Percentiles rank a stretch among this genome's conserved stretches.
phyloP scores from a whole-genome alignment of 768 basidiomycete species.

The Naganishia onofrii region DNA sequence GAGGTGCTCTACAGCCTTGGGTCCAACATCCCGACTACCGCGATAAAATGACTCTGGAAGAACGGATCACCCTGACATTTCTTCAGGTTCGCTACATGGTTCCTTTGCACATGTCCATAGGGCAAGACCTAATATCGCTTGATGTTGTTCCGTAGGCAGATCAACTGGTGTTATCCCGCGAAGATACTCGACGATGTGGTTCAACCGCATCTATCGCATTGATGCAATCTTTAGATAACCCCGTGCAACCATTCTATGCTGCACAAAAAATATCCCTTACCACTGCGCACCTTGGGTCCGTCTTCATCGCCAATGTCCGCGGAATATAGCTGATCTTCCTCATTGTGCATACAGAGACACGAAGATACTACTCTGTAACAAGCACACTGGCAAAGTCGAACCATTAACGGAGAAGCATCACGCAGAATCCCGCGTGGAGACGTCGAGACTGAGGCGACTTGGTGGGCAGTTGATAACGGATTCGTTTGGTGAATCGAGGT shows the following conservation, averaged over 20 bases:
- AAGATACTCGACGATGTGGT: conserved; percentile 71
- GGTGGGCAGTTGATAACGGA: conserved; percentile 85
- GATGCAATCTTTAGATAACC: conserved; percentile 82
- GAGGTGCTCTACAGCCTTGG: conserved; percentile 62
- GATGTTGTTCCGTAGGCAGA: conserved; percentile 61
- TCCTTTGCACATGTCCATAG: neutral
- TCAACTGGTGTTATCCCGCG: conserved; percentile 66
- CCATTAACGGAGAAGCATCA: conserved; percentile 94
- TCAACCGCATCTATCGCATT: conserved; percentile 88
- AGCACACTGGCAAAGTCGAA: conserved; percentile 67
- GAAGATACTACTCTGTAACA: conserved; percentile 75
- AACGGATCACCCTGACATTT: conserved; percentile 80
- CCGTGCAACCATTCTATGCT: conserved; percentile 74
- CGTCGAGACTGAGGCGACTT: conserved; percentile 77
- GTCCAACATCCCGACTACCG: conserved; percentile 41
- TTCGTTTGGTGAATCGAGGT: conserved; percentile 89
- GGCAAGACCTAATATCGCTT: neutral
- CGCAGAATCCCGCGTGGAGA: conserved; percentile 84
- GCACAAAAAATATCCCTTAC: conserved; percentile 73
- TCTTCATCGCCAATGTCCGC: conserved; percentile 5
- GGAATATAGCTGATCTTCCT: neutral
- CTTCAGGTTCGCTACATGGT: conserved; percentile 63
- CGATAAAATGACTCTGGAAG: conserved; percentile 66
- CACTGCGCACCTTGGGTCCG: conserved; percentile 87
- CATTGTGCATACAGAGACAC: conserved; percentile 65